Evolutionary conservation across 2,329 filamentous ascomycete genomes (phyloP), one percentile per base, ranked within the genome.

Genomic region (Thielaviopsis cerberus): DNA sequence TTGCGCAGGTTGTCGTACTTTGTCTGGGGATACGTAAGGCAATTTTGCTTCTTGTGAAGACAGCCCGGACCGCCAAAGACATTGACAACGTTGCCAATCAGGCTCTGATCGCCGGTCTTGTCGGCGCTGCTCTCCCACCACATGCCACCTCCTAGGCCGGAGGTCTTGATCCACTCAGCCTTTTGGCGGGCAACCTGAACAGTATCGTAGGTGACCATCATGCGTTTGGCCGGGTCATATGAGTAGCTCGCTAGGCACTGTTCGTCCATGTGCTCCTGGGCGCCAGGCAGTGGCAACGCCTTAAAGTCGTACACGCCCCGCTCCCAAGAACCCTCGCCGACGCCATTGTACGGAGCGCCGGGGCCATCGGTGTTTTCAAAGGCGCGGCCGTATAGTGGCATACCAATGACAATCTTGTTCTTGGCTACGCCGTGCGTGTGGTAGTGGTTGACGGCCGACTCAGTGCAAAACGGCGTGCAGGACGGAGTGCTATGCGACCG

Each of bases 121-220:
- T 96, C 91, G 0, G 80, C 83, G 65, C 85, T 91, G 64, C 81
- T 87, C 72, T 96, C 90, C 89, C 89, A 95, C 88, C 88, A 97
- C 90, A 97, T 96, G n/a, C 79, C 88, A 20, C 91, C 91, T 1
- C 89, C 90, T 0, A 96, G 76, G 0, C 79, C 74, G 51, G 76
- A 72, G 22, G 78, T 68, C 66, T 75, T 78, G 66, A 96, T 79
- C 67, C 82, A 95, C 11, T 78, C 72, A 1, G 82, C 81, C 74
- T 96, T 97, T 63, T 71, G 67, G 63, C 74, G 73, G 3, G 82
- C 84, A 68, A 89, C 80, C 2, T 74, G 71, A 0, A 81, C 77
- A 1, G 81, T 91, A 67, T 89, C 86, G 67, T 94, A 97, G 51
- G 79, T 85, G 56, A 97, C 78, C 74, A 97, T 78, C 59, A 78